Base-by-base conservation (phyloP, 1,139 yeast species). In the Candida pseudocylindracea region DNA sequence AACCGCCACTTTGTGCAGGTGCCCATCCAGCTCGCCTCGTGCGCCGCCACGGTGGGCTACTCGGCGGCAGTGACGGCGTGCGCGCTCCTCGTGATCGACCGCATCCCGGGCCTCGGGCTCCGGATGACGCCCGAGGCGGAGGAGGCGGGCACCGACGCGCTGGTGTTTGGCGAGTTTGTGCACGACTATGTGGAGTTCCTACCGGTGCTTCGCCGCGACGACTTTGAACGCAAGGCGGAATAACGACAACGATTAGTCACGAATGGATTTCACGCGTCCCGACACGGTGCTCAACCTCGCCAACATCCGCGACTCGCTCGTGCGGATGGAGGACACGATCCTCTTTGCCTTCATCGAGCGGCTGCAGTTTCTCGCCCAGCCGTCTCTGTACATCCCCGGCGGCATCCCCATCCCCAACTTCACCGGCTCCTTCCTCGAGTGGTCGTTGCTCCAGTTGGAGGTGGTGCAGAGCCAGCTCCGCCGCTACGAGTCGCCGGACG, bases 321-420 rank as follows among this genome's bases (percentile, higher is more conserved):
- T 83, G 31, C 69, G 94, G 34, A 81, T 88, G 94, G 98, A 88
- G 46, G 98, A 88, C 51, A 76, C 95, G 8, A 83, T 88, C 44
- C 79, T 88, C 39, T 88, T 85, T 60, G 79, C 76, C 37, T 65
- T 88, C 42, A 85, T 88, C 39, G 98, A 88, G 51, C 63, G 98
- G 40, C 80, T 94, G 3, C 94, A 85, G 53, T 88, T 81, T 48
- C 73, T 59, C 43, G 63, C 67, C 29, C 73, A 85, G 35, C 76
- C 78, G 2, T 64, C 81, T 12, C 83, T 83, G 10, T 88, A 88
- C 51, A 62, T 64, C 42, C 46, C 50, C 8, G 62, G 67, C 39
- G 67, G 67, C 38, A 67, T 72, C 38, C 50, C 57, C 3, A 67
- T 83, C 28, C 76, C 80, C 4, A 57, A 67, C 36, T 79, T 75